Percentiles rank a stretch among this genome's conserved stretches.
Conservation (phyloP, 495 filamentous ascomycete genomes). For the Podospora tetraspora region DNA sequence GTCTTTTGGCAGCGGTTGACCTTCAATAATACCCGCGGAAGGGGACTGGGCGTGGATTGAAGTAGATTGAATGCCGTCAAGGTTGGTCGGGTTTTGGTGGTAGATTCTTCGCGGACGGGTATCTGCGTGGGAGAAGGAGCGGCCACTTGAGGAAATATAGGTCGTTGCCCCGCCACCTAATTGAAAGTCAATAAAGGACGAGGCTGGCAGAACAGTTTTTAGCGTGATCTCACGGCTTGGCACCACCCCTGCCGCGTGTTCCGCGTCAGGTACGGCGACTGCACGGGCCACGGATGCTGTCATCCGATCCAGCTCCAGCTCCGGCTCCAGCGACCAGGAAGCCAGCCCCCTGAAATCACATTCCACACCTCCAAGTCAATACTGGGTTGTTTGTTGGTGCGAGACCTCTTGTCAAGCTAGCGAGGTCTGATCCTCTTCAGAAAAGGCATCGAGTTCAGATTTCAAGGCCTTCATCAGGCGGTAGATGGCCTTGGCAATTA, state of each 20-base stretch:
- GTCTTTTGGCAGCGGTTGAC: background rate
- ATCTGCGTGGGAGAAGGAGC: background rate
- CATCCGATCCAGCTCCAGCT: background rate
- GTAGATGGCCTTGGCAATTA: too few species aligned
- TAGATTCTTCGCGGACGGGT: background rate
- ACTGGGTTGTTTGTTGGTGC: background rate
- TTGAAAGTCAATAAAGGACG: slow-evolving; percentile 24
- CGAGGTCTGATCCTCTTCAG: too few species aligned
- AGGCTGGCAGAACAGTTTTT: slow-evolving; percentile 12
- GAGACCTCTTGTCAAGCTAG: background rate
- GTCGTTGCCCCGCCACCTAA: slow-evolving; percentile 22
- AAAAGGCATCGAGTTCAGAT: too few species aligned
- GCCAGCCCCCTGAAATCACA: background rate
- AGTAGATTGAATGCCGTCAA: background rate
- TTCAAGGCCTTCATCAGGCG: too few species aligned
- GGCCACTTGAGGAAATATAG: too few species aligned
- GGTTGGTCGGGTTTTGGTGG: background rate
- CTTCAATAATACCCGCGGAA: background rate
- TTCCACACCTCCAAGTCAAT: background rate
- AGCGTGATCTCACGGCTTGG: slow-evolving; percentile 8
- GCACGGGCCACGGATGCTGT: slow-evolving; percentile 3
- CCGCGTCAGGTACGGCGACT: background rate
- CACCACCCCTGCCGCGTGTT: slow-evolving; percentile 5
- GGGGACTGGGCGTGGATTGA: background rate
- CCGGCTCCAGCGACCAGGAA: background rate